Evolutionary conservation across 148 eudicot genomes (phyloP).

Genomic region (Rhododendron molle): DNA sequence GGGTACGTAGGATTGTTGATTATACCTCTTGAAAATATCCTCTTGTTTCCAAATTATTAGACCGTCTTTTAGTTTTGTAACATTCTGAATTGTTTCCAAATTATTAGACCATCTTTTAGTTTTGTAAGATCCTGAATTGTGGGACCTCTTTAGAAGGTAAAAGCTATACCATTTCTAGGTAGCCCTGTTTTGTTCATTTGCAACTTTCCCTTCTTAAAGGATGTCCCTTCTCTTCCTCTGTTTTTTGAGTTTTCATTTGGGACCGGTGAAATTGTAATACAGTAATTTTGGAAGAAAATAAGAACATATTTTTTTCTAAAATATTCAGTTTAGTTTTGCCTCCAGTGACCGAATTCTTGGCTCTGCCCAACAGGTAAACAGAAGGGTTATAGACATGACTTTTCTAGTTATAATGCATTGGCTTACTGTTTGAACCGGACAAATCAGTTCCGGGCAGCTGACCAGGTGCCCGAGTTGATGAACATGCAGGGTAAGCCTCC

Average conservation of each 20-base stretch:
- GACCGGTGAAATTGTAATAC: not conserved
- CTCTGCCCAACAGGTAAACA: conserved; percentile 61
- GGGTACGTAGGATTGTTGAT: not conserved
- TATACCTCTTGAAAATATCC: not conserved
- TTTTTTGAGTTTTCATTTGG: not conserved
- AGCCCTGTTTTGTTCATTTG: not conserved
- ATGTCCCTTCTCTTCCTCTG: not conserved
- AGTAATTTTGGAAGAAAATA: not conserved
- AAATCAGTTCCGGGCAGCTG: conserved; percentile 75
- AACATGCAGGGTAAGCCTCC: conserved; percentile 81
- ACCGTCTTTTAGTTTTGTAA: not conserved
- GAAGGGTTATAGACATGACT: conserved; percentile 81
- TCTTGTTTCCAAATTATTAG: not conserved
- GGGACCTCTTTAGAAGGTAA: not conserved
- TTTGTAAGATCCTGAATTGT: not conserved
- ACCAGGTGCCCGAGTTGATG: conserved; percentile 94
- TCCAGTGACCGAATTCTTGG: not conserved
- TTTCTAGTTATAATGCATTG: conserved; percentile 76
- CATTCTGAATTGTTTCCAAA: not conserved
- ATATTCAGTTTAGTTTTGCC: not conserved
- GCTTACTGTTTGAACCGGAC: conserved; percentile 70
- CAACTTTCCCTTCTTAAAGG: not conserved
- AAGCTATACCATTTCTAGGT: not conserved
- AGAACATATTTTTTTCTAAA: not conserved
- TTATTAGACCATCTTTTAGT: not conserved